Conservation (phyloP, 352 stramenopile species). For the Phytophthora uliginosa region DNA sequence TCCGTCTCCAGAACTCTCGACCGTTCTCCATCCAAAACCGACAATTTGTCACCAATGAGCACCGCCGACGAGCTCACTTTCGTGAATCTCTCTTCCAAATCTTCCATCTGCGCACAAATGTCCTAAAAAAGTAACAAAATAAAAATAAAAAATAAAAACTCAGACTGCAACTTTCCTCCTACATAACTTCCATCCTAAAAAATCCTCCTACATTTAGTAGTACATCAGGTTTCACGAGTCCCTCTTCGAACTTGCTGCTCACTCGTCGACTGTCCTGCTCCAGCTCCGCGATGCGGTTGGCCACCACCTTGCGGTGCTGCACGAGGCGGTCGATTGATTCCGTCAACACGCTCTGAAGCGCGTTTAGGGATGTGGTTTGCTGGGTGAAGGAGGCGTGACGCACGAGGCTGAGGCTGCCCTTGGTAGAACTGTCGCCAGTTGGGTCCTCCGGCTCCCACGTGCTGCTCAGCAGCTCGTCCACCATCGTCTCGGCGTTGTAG, state of each 20-base stretch:
- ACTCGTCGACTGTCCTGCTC: constrained; percentile 74
- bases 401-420: neutral
- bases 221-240: constrained; percentile 64
- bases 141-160: constrained; percentile 8
- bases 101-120: constrained; percentile 84
- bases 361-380: constrained; percentile 71
- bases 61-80: constrained; percentile 89
- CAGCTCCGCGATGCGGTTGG: constrained; percentile 62
- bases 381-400: constrained; percentile 53
- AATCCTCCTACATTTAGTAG: constrained; percentile 55
- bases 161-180: too few species aligned
- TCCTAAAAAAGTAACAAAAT: constrained; percentile 51
- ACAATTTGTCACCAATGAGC: constrained; percentile 75
- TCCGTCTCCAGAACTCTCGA: constrained; percentile 79
- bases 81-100: constrained; percentile 86
- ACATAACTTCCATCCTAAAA: neutral
- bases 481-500: constrained; percentile 81
- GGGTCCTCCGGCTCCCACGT: constrained; percentile 50
- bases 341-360: constrained; percentile 67
- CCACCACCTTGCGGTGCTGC: constrained; percentile 67
- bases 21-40: constrained; percentile 71
- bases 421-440: constrained; percentile 11
- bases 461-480: constrained; percentile 79
- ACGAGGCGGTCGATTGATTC: constrained; percentile 70
- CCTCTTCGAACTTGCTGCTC: constrained; percentile 71